Percentiles rank a stretch among this genome's conserved stretches.
These are phyloP conservation scores for Wallacemonas collosoma DNA, from an alignment of 208 protist genomes.

Conservation along the genomic window DNA sequence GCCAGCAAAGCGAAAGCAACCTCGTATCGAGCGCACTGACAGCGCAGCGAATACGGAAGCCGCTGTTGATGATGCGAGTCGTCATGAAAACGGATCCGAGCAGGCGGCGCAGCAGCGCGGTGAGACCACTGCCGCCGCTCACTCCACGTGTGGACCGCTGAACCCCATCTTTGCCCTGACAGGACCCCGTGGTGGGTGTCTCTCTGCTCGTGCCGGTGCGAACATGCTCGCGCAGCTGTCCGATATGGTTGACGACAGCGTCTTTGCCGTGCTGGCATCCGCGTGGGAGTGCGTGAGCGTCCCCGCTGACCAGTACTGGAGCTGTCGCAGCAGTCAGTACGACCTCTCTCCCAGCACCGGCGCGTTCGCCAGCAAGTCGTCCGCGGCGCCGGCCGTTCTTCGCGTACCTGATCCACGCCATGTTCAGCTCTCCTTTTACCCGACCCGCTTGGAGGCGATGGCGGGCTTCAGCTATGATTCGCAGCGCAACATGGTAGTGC, in stretches of 20 bases:
- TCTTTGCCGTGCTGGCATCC: conserved; percentile 29
- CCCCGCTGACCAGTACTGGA: conserved; percentile 73
- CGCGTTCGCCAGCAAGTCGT: neutral
- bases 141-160: conserved; percentile 25
- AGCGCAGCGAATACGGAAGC: neutral
- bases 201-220: conserved; percentile 28
- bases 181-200: conserved; percentile 50
- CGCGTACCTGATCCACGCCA: conserved; percentile 46
- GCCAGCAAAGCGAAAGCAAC: conserved; percentile 7
- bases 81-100: too few relatives aligned
- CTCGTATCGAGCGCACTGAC: conserved; percentile 1
- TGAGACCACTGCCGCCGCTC: neutral
- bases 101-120: neutral
- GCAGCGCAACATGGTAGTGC: conserved; percentile 38
- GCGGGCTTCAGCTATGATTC: conserved; percentile 44
- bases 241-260: conserved; percentile 39
- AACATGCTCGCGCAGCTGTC: conserved; percentile 21
- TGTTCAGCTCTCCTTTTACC: conserved; percentile 64
- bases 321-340: conserved; percentile 26
- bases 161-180: conserved; percentile 73
- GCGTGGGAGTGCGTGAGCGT: conserved; percentile 56
- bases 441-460: conserved; percentile 59
- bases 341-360: neutral
- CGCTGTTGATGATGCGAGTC: neutral
- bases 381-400: neutral